Percentiles rank a stretch among this genome's conserved stretches.
Evolutionary conservation across 106 monocot species (phyloP).

Genomic region (Posidonia australis): DNA sequence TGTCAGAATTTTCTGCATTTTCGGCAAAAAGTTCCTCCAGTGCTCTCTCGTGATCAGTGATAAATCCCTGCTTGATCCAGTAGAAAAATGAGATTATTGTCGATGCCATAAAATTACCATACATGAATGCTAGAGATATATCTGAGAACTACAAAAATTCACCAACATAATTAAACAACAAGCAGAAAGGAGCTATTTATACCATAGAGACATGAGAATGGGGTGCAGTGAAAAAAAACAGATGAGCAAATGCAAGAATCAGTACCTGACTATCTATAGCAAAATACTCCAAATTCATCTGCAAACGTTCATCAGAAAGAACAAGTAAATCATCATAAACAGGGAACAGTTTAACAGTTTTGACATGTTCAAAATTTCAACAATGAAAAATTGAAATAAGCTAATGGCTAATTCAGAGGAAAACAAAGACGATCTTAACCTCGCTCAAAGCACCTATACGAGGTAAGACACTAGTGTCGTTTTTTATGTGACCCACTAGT

Average conservation of each 20-base stretch:
- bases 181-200: background rate
- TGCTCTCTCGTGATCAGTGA: conserved; percentile 93
- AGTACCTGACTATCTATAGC: conserved; percentile 93
- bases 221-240: background rate
- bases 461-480: conserved; percentile 66
- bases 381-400: background rate
- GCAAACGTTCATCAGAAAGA: conserved; percentile 19
- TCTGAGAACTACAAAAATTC: background rate
- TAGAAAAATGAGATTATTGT: background rate
- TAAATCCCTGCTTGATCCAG: conserved; percentile 45
- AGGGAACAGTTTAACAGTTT: background rate
- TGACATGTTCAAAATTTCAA: background rate
- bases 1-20: conserved; percentile 66
- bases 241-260: background rate
- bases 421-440: conserved; percentile 34
- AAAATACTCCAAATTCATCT: conserved; percentile 99
- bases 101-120: background rate
- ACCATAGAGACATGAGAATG: too few species aligned
- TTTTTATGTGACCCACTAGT: conserved; percentile 64
- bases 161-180: background rate
- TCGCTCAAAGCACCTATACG: conserved; percentile 93
- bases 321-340: background rate
- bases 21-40: conserved; percentile 96
- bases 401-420: background rate
- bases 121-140: background rate